Conservation (phyloP, 73 alveolate species). For the Urostyla sp. region DNA sequence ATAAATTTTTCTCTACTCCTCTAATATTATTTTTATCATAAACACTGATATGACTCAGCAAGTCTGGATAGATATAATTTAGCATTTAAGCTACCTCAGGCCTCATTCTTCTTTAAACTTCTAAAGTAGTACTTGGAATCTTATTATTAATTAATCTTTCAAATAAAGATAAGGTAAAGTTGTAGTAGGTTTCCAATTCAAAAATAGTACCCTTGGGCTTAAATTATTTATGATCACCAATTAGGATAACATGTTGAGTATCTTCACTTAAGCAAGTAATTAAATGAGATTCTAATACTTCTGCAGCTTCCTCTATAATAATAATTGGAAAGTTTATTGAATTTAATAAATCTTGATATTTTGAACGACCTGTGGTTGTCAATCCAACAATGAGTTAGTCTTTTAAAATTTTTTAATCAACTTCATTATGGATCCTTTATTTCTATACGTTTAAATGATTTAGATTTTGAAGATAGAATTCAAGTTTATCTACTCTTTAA, state of each 20-base stretch:
- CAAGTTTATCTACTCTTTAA: too few relatives aligned
- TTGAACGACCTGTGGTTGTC: too few relatives aligned
- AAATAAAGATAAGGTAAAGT: conserved; percentile 82
- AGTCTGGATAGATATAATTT: conserved; percentile 35
- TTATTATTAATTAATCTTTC: conserved; percentile 87
- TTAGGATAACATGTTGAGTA: conserved; percentile 87
- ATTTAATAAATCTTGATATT: too few relatives aligned
- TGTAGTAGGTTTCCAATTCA: conserved; percentile 78
- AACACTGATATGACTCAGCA: conserved; percentile 16
- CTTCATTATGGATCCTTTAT: too few relatives aligned
- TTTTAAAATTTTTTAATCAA: too few relatives aligned
- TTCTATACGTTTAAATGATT: too few relatives aligned
- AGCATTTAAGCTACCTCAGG: conserved; percentile 77
- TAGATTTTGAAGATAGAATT: too few relatives aligned
- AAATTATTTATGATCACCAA: conserved; percentile 92
- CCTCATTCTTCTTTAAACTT: conserved; percentile 86
- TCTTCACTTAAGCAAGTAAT: conserved; percentile 77
- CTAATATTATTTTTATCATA: not conserved
- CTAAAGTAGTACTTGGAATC: conserved; percentile 71
- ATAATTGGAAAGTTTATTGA: too few relatives aligned
- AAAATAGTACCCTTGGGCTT: conserved; percentile 82
- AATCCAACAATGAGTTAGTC: too few relatives aligned
- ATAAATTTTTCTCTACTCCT: conserved; percentile 46
- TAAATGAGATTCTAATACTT: conserved; percentile 79
- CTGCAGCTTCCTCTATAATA: conserved; percentile 41